Base-by-base conservation (phyloP, 2,329 filamentous ascomycete genomes). In the Aspergillus thermomutatus region DNA sequence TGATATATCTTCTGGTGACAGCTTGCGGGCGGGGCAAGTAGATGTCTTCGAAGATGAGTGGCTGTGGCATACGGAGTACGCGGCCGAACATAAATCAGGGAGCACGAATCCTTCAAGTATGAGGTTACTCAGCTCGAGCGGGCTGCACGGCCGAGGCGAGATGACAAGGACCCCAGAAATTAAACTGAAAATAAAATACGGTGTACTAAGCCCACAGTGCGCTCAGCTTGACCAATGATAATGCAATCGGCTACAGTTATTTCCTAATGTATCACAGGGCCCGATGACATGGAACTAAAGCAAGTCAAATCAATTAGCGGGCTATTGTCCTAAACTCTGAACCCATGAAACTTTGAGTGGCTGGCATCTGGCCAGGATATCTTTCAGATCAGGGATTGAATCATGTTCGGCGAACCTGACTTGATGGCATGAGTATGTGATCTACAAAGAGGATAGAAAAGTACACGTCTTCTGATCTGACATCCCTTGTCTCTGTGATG, bases 271-370 rank as follows among this genome's bases (percentile, higher is more conserved):
- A 23, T 26, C 43, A 46, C 43, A 46, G 43, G 23, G 25, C 56
- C 56, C 59, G 55, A 53, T 59, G 62, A 62, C 62, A 63, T 63
- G 62, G 53, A 59, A 56, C 62, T 64, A 62, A 58, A 56, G 57
- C 54, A 59, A 60, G 62, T 59, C 61, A 62, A 63, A 59, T 56
- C 40, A 48, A 56, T 60, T 62, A 62, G 59, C 57, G 58, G 21
- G 55, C n/a, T n/a, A n/a, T n/a, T 52, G 26, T 49, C 48, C 28
- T 43, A 21, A 19, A 28, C 49, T 53, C 50, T 43, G 49, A 31
- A 51, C 50, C 54, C 28, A 25, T 46, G 17, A 21, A 25, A 34
- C 25, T 28, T 52, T 45, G 52, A 41, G 34, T 26, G 55, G 56
- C 27, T 53, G 54, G 51, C 55, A 58, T 60, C 58, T 50, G 54